A percentile compares a stretch with the other conserved stretches of the same genome.
These are phyloP conservation scores for Heterococcus sp. DNA, from an alignment of 108 stramenopile species.

Conservation along the genomic window DNA sequence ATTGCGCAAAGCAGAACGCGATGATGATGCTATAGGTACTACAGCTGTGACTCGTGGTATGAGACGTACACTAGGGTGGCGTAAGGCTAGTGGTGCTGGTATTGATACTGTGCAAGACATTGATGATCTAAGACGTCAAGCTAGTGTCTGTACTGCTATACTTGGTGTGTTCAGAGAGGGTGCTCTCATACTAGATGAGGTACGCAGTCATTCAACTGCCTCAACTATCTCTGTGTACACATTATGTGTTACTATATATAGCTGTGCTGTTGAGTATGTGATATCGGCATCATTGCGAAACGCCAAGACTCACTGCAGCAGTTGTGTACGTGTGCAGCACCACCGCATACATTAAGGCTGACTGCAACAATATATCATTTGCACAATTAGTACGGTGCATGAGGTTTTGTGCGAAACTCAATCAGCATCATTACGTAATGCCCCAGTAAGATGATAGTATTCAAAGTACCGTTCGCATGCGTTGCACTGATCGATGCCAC, in stretches of 20 bases:
- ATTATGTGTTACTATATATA: too few relatives aligned
- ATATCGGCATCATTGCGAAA: neutral
- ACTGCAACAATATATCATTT: too few relatives aligned
- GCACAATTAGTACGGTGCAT: too few relatives aligned
- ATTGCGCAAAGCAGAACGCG: conserved; percentile 14
- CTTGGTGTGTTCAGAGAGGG: neutral
- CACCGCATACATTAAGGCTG: too few relatives aligned
- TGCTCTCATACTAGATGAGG: conserved; percentile 1
- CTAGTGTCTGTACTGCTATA: conserved; percentile 16
- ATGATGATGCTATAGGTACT: conserved; percentile 19
- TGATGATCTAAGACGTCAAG: conserved; percentile 36
- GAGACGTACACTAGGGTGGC: conserved; percentile 1
- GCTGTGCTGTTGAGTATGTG: neutral
- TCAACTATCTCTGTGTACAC: too few relatives aligned
- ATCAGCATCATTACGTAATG: neutral
- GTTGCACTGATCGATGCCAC: too few relatives aligned
- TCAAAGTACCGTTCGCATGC: too few relatives aligned
- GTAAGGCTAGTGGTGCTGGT: neutral
- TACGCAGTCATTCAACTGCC: too few relatives aligned
- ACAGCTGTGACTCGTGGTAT: conserved; percentile 21
- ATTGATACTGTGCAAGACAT: conserved; percentile 1
- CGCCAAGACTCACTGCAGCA: neutral
- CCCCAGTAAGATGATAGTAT: too few relatives aligned
- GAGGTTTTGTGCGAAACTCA: neutral
- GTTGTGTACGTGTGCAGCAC: neutral